phyloP scores from a whole-genome alignment of 1,284 basidiomycete species.

The Sporisorium graminicola region DNA sequence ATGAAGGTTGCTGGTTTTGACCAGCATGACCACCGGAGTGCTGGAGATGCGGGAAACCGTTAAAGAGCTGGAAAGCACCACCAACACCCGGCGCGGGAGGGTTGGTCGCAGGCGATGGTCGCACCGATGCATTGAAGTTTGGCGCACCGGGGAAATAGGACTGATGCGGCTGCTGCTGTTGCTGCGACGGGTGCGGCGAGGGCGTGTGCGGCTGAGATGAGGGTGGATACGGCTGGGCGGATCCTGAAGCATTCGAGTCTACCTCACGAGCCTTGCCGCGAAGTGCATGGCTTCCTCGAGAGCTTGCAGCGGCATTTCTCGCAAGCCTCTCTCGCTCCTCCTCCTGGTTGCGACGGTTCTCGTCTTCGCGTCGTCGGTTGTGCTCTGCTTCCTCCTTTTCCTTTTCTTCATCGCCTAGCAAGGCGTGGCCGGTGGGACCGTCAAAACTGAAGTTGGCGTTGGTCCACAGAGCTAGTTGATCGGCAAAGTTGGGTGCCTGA shows the following conservation, averaged over 20 bases:
- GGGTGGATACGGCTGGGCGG: constrained; percentile 26
- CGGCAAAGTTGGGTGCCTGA: constrained; percentile 61
- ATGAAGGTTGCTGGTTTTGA: constrained; percentile 20
- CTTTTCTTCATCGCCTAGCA: constrained; percentile 68
- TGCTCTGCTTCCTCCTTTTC: constrained; percentile 62
- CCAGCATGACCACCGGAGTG: constrained; percentile 20
- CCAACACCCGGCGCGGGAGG: constrained; percentile 26
- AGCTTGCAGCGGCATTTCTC: constrained; percentile 53
- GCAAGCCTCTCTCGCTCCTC: constrained; percentile 52
- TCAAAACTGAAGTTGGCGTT: constrained; percentile 69
- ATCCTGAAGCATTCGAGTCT: constrained; percentile 23
- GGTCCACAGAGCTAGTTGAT: constrained; percentile 69
- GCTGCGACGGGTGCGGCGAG: constrained; percentile 24
- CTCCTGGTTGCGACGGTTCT: constrained; percentile 55
- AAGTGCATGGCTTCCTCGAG: constrained; percentile 41
- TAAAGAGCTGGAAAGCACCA: constrained; percentile 36
- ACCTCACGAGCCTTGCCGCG: constrained; percentile 49
- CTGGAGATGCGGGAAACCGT: constrained; percentile 29
- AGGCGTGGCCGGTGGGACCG: constrained; percentile 67
- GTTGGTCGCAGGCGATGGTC: constrained; percentile 36
- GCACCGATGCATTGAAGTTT: constrained; percentile 25
- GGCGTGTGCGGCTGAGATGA: constrained; percentile 31
- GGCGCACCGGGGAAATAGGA: constrained; percentile 39
- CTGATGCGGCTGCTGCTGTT: constrained; percentile 24
- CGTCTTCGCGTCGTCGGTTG: constrained; percentile 53